phyloP scores from a whole-genome alignment of 768 basidiomycete species.

The Suillus subaureus region DNA sequence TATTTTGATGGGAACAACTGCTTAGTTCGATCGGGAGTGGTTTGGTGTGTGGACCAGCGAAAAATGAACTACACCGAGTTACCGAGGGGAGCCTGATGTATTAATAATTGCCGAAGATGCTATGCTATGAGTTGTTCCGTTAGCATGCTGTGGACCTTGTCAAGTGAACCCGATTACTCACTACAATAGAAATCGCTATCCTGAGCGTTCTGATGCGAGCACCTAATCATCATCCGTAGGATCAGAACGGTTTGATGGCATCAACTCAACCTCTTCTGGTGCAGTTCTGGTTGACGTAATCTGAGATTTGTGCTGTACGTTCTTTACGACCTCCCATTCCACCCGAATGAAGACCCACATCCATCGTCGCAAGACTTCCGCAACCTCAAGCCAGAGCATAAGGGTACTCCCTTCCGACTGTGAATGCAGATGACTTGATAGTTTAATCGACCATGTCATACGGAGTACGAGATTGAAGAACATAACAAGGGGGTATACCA shows the following conservation, averaged over 20 bases:
- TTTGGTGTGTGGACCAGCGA: background rate
- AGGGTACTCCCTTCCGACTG: constrained; percentile 75
- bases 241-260: constrained; percentile 16
- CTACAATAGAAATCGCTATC: constrained; percentile 12
- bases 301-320: constrained; percentile 28
- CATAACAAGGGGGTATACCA: constrained; percentile 82
- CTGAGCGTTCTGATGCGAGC: background rate
- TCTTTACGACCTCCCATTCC: constrained; percentile 92
- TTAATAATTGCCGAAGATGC: background rate
- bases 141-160: background rate
- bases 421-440: constrained; percentile 84
- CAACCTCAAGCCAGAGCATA: constrained; percentile 89
- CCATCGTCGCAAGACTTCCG: constrained; percentile 91
- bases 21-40: background rate
- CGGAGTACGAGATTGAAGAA: constrained; percentile 85
- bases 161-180: constrained; percentile 14
- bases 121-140: background rate
- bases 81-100: background rate
- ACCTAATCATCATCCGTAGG: constrained; percentile 22
- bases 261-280: constrained; percentile 19
- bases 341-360: constrained; percentile 97
- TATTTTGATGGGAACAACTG: background rate
- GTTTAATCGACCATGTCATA: constrained; percentile 91
- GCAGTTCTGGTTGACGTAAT: constrained; percentile 10
- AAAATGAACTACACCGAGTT: background rate